Evolutionary conservation across 192 early-diverging fungal species (phyloP).

Genomic region (Mortierella antarctica): DNA sequence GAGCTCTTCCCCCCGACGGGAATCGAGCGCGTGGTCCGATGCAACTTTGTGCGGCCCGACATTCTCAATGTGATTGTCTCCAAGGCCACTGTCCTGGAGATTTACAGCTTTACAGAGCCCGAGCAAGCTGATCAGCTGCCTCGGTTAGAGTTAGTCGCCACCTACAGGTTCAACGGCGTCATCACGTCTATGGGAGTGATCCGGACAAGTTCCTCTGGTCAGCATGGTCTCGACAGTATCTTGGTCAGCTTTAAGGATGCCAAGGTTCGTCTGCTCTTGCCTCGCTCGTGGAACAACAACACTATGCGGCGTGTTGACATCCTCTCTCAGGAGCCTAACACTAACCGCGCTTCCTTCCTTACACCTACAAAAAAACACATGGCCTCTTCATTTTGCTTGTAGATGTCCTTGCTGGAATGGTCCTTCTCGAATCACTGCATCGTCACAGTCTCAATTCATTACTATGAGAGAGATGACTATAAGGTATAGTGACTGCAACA

Average conservation of each 20-base stretch:
- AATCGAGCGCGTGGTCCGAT: slow-evolving; percentile 69
- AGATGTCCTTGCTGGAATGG: slow-evolving; percentile 95
- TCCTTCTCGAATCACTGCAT: slow-evolving; percentile 77
- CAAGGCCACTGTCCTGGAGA: slow-evolving; percentile 70
- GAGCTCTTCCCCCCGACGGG: slow-evolving; percentile 71
- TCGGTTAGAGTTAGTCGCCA: slow-evolving; percentile 69
- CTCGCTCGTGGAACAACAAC: background rate
- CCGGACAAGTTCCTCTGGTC: slow-evolving; percentile 70
- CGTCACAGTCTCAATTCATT: slow-evolving; percentile 95
- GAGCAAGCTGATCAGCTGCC: slow-evolving; percentile 53
- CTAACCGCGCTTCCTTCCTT: slow-evolving; percentile 16
- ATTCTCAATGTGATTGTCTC: slow-evolving; percentile 75
- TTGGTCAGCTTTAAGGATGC: slow-evolving; percentile 85
- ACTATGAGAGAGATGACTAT: slow-evolving; percentile 93
- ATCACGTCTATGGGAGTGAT: slow-evolving; percentile 79
- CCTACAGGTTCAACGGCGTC: slow-evolving; percentile 75
- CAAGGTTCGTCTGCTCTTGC: slow-evolving; percentile 68
- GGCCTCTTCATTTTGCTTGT: slow-evolving; percentile 5
- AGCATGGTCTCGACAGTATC: slow-evolving; percentile 76
- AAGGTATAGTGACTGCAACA: slow-evolving; percentile 59
- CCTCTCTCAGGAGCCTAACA: too few species aligned
- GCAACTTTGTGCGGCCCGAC: slow-evolving; percentile 69
- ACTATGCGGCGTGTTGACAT: too few species aligned
- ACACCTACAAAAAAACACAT: background rate
- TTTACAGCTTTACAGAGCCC: slow-evolving; percentile 74